phyloP scores from a whole-genome alignment of 805 yeast species.

The Blastobotrys terrestris region DNA sequence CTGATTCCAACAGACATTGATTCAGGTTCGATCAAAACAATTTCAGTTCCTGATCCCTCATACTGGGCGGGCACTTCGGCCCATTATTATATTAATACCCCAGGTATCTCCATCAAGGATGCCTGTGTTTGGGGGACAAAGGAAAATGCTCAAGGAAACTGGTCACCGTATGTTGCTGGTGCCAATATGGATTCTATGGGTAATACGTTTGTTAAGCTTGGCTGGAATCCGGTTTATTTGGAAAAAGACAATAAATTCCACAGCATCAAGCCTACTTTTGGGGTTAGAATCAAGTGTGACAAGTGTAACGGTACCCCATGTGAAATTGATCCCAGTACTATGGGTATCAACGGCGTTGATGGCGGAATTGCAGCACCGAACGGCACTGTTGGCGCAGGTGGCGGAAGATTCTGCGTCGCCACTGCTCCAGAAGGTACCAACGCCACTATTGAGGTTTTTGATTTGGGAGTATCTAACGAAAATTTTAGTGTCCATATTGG shows the following conservation, averaged over 20 bases:
- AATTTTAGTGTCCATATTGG: too few relatives aligned
- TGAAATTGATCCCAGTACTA: slow-evolving; percentile 66
- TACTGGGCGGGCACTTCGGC: slow-evolving; percentile 87
- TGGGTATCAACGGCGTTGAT: slow-evolving; percentile 51
- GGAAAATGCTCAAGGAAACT: slow-evolving; percentile 69
- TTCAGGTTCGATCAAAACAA: slow-evolving; percentile 39
- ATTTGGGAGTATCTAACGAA: too few relatives aligned
- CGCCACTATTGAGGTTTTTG: slow-evolving; percentile 71
- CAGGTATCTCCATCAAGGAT: slow-evolving; percentile 83
- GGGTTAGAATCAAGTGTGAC: slow-evolving; percentile 68
- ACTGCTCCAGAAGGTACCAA: slow-evolving; percentile 59
- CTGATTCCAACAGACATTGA: slow-evolving; percentile 72
- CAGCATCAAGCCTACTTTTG: slow-evolving; percentile 54
- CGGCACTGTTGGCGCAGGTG: too few relatives aligned
- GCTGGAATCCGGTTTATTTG: slow-evolving; percentile 84
- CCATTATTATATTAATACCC: slow-evolving; percentile 91
- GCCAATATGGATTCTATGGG: slow-evolving; percentile 69
- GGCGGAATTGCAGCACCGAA: slow-evolving; percentile 35
- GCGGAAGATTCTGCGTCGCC: slow-evolving; percentile 82
- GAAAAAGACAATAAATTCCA: slow-evolving; percentile 50
- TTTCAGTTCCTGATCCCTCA: slow-evolving; percentile 77
- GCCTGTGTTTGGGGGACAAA: slow-evolving; percentile 91
- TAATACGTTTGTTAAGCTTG: slow-evolving; percentile 74
- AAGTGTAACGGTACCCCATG: slow-evolving; percentile 76
- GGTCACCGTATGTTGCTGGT: slow-evolving; percentile 94